Evolutionary conservation across 2,329 filamentous ascomycete genomes (phyloP).

Genomic region (Dendryphion nanum): DNA sequence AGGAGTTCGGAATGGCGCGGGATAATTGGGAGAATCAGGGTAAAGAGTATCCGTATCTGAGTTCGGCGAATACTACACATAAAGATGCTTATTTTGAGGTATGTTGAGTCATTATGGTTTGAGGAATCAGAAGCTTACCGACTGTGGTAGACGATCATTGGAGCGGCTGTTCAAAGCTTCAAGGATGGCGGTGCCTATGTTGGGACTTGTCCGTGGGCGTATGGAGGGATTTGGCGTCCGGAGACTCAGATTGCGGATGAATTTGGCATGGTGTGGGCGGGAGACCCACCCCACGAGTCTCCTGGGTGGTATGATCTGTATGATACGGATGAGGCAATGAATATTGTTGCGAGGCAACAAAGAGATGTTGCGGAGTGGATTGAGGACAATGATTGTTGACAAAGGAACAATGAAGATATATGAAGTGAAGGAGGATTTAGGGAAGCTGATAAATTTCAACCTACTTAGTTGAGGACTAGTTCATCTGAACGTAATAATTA

Average conservation of each 20-base stretch:
- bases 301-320: slow-evolving; percentile 44
- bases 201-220: slow-evolving; percentile 41
- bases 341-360: slow-evolving; percentile 36
- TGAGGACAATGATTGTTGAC: slow-evolving; percentile 12
- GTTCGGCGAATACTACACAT: slow-evolving; percentile 33
- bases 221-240: slow-evolving; percentile 40
- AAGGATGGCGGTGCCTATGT: slow-evolving; percentile 34
- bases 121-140: not conserved
- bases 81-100: slow-evolving; percentile 40
- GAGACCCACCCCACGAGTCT: slow-evolving; percentile 40
- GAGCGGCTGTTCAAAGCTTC: slow-evolving; percentile 35
- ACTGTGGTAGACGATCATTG: slow-evolving; percentile 31
- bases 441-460: too few relatives aligned
- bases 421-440: too few relatives aligned
- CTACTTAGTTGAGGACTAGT: too few relatives aligned
- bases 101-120: not conserved
- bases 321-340: slow-evolving; percentile 39
- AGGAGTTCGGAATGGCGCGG: slow-evolving; percentile 43
- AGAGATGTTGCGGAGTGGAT: slow-evolving; percentile 29
- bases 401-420: too few relatives aligned
- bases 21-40: slow-evolving; percentile 41
- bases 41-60: slow-evolving; percentile 38
- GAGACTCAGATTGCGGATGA: slow-evolving; percentile 39
- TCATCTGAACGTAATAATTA: too few relatives aligned
- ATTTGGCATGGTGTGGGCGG: slow-evolving; percentile 43